phyloP scores from a whole-genome alignment of 257 asterid species.

The Nicotiana tomentosiformis region DNA sequence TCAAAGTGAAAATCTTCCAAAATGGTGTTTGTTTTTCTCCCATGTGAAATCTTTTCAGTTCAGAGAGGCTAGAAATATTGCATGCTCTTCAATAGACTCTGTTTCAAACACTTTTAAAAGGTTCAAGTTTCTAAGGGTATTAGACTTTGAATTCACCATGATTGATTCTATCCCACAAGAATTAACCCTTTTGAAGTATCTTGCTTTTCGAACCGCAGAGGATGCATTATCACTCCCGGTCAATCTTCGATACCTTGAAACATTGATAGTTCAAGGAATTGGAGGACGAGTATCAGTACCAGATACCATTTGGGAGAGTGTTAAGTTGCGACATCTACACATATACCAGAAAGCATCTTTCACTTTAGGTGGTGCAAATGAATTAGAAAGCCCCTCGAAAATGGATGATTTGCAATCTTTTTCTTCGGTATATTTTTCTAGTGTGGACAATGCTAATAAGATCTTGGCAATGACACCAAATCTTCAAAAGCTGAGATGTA shows the following conservation, averaged over 20 bases:
- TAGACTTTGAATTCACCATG: neutral
- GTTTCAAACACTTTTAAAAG: neutral
- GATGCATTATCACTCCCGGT: neutral
- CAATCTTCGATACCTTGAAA: slow-evolving; percentile 12
- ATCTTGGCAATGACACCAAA: neutral
- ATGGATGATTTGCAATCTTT: neutral
- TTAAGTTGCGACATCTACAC: slow-evolving; percentile 3
- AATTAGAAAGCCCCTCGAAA: too few species aligned
- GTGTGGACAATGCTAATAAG: too few species aligned
- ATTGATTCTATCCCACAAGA: neutral
- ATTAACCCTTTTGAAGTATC: neutral
- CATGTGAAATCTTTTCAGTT: neutral
- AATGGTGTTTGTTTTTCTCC: neutral
- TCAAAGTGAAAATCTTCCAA: neutral
- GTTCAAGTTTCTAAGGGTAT: slow-evolving; percentile 3
- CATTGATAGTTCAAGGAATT: neutral
- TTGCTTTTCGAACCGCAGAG: neutral
- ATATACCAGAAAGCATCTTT: neutral
- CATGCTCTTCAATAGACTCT: neutral
- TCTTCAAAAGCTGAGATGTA: neutral
- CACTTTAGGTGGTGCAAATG: neutral
- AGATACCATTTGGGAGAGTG: neutral
- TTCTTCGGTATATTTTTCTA: neutral
- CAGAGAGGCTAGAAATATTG: neutral
- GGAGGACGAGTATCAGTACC: neutral